Evolutionary conservation across 2,329 filamentous ascomycete species (phyloP), one percentile per base, ranked within the genome.

Genomic region (Leptoxyphium fumago): DNA sequence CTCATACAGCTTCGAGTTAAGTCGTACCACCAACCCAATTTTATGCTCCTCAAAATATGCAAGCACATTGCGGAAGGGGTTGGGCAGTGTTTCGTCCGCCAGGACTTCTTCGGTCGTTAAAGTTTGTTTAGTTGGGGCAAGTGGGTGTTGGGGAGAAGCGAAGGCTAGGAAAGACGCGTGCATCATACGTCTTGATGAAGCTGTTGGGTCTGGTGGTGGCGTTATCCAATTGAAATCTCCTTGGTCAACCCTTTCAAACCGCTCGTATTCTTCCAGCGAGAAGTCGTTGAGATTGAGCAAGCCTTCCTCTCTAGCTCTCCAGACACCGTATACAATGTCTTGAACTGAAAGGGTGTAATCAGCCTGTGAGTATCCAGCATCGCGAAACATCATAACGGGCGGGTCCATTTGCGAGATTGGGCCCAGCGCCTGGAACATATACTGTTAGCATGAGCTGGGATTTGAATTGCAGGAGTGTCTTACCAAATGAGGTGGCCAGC

Each of bases 161-260:
- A 98, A 96, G 17, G 91, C 91, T 42, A 98, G 75, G 68, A 98
- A 98, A 58, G 88, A 73, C 13, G 32, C 32, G 15, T 36, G 32
- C 32, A 36, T 36, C 32, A 36, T 36, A 13, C 32, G 13, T 36
- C 13, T 13, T 13, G 32, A 36, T 5, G 32, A 36, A 13, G 32
- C 5, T 15, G 15, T 15, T 36, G 32, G 32, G 11, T 15, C 32
- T 36, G 32, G 32, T 36, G 32, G 32, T 8, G 89, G 88, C 5
- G 88, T 94, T 46, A 98, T 77, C 91, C 91, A 98, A 75, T 98
- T 98, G 81, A 98, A 98, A 67, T 98, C 91, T 50, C 91, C 91
- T 71, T 95, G 87, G 62, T 98, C 91, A 15, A 98, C 91, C 46
- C 91, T 77, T 68, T 98, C 91, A 56, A 78, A 98, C 61, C 77